phyloP scores from a whole-genome alignment of 208 protist genomes.

The Leishmania martiniquensis region DNA sequence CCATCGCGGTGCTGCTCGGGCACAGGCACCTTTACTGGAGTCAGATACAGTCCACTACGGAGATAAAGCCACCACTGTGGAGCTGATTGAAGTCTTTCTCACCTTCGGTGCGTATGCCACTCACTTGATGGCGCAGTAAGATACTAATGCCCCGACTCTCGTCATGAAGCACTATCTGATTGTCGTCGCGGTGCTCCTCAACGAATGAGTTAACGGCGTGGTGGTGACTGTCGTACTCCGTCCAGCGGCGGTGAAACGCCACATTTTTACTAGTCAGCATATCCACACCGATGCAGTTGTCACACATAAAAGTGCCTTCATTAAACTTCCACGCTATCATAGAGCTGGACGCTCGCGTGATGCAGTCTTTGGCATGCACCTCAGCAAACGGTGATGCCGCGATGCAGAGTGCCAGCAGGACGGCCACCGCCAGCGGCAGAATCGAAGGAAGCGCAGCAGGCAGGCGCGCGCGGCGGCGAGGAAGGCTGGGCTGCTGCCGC shows the following conservation, averaged over 20 bases:
- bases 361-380: slow-evolving; percentile 55
- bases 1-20: not conserved
- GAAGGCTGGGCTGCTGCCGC: not conserved
- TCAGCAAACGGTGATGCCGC: not conserved
- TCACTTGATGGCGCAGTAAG: slow-evolving; percentile 58
- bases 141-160: slow-evolving; percentile 44
- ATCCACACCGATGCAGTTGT: slow-evolving; percentile 18
- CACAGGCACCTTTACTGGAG: not conserved
- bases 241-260: slow-evolving; percentile 35
- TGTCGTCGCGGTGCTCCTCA: slow-evolving; percentile 38
- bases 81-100: slow-evolving; percentile 72
- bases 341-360: not conserved
- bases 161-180: slow-evolving; percentile 54
- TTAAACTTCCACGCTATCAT: slow-evolving; percentile 70
- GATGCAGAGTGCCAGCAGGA: not conserved
- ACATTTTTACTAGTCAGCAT: not conserved
- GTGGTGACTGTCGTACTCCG: slow-evolving; percentile 53
- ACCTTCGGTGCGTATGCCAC: slow-evolving; percentile 43
- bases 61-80: slow-evolving; percentile 64
- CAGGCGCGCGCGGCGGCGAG: not conserved
- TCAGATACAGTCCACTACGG: slow-evolving; percentile 72
- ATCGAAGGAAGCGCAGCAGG: not conserved
- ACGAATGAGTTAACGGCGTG: slow-evolving; percentile 37
- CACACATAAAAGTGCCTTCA: slow-evolving; percentile 62
- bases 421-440: slow-evolving; percentile 5